These are phyloP conservation scores for Termitomyces sp. DNA, from an alignment of 768 basidiomycete species.

Conservation along the genomic window DNA sequence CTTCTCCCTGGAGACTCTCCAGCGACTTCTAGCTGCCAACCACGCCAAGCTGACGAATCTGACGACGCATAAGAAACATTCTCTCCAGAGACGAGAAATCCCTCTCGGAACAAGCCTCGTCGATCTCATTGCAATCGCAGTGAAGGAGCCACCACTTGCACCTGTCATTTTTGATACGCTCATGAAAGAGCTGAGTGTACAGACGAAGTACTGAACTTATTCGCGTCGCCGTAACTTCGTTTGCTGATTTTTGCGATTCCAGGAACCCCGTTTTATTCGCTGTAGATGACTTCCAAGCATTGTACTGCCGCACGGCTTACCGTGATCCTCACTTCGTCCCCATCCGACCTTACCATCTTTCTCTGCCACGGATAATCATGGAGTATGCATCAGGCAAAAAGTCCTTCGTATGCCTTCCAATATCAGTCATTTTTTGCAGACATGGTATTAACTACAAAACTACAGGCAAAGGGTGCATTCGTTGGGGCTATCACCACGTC, in stretches of 20 bases:
- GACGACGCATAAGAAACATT: constrained; percentile 31
- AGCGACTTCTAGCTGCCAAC: constrained; percentile 60
- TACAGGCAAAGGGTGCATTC: constrained; percentile 63
- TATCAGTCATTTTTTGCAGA: neutral
- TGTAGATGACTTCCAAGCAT: constrained; percentile 81
- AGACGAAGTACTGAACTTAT: constrained; percentile 46
- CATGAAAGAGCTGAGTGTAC: constrained; percentile 54
- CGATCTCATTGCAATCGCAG: constrained; percentile 53
- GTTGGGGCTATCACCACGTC: constrained; percentile 64
- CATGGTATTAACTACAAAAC: neutral
- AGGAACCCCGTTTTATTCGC: constrained; percentile 80
- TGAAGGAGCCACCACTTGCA: constrained; percentile 45
- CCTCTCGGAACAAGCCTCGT: constrained; percentile 42
- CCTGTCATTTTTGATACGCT: constrained; percentile 53
- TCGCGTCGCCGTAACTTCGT: neutral
- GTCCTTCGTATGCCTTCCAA: constrained; percentile 49
- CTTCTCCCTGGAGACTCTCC: constrained; percentile 57
- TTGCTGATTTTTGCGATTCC: neutral
- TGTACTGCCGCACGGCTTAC: constrained; percentile 66
- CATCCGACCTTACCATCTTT: constrained; percentile 73
- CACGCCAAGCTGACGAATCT: constrained; percentile 33
- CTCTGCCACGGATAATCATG: constrained; percentile 69
- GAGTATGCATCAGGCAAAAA: constrained; percentile 73
- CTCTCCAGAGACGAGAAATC: constrained; percentile 42
- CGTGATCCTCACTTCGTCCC: constrained; percentile 64